Percentiles rank a stretch among this genome's conserved stretches.
phyloP scores from a whole-genome alignment of 2,329 filamentous ascomycete species.

The Thelonectria rubi region DNA sequence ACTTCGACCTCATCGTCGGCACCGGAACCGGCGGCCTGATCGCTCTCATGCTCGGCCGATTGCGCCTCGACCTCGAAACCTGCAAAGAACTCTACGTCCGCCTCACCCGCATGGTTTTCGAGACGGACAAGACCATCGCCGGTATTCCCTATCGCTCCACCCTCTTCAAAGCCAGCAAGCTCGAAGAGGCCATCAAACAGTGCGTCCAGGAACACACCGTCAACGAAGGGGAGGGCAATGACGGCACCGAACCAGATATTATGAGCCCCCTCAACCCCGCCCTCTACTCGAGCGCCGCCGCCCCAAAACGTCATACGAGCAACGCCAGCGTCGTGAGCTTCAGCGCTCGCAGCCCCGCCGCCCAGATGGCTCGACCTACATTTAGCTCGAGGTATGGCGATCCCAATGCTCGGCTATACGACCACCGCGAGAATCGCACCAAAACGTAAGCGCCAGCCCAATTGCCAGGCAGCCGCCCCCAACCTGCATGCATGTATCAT shows the following conservation, averaged over 20 bases:
- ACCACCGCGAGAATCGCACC: slow-evolving; percentile 83
- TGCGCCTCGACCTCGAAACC: slow-evolving; percentile 92
- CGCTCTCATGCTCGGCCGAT: slow-evolving; percentile 92
- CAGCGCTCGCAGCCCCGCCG: slow-evolving; percentile 70
- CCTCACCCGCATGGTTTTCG: slow-evolving; percentile 92
- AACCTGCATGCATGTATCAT: neutral
- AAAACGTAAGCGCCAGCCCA: slow-evolving; percentile 76
- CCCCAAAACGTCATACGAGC: slow-evolving; percentile 72
- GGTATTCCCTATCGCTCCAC: slow-evolving; percentile 95
- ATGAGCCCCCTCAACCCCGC: slow-evolving; percentile 53
- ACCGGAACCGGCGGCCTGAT: slow-evolving; percentile 96
- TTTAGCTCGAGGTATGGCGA: slow-evolving; percentile 75
- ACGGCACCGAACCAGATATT: slow-evolving; percentile 59
- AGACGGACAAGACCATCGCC: slow-evolving; percentile 97
- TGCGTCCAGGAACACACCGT: slow-evolving; percentile 87
- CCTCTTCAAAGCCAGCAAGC: slow-evolving; percentile 93
- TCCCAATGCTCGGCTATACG: slow-evolving; percentile 87
- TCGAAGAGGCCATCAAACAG: slow-evolving; percentile 92
- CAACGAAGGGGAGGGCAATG: slow-evolving; percentile 84
- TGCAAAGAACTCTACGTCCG: slow-evolving; percentile 98
- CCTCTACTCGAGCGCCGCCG: slow-evolving; percentile 54
- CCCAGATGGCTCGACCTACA: slow-evolving; percentile 63
- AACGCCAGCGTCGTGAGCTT: slow-evolving; percentile 86
- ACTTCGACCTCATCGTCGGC: slow-evolving; percentile 96
- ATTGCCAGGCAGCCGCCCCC: neutral